phyloP scores from a whole-genome alignment of 257 asterid species.

The Solanum tarijense region DNA sequence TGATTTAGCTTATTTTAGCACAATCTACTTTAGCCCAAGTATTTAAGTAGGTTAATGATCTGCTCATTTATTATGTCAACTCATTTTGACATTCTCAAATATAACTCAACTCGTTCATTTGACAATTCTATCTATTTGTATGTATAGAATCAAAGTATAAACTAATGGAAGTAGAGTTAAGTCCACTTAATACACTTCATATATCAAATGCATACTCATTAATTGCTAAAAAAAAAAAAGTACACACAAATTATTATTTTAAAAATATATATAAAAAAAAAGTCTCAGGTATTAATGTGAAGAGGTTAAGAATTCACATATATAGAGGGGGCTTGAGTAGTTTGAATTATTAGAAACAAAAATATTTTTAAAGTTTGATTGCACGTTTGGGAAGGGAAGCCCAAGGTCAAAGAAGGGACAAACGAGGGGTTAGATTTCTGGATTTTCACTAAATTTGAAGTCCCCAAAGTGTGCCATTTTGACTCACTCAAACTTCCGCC shows the following conservation, averaged over 20 bases:
- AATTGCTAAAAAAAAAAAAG: background rate
- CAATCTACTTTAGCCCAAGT: background rate
- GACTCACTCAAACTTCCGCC: constrained; percentile 28
- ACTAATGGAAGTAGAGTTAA: background rate
- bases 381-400: constrained; percentile 80
- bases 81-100: background rate
- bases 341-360: constrained; percentile 18
- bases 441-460: constrained; percentile 41
- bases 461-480: constrained; percentile 31
- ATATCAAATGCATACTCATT: background rate
- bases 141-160: background rate
- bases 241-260: background rate
- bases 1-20: background rate
- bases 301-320: constrained; percentile 1
- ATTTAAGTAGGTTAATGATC: background rate
- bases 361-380: constrained; percentile 13
- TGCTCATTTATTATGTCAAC: background rate
- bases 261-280: background rate
- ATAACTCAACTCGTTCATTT: rapidly evolving
- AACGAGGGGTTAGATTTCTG: constrained; percentile 66
- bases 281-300: background rate
- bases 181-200: background rate
- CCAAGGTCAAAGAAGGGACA: constrained; percentile 74
- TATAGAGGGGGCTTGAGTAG: constrained; percentile 1
- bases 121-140: background rate